Conservation (phyloP, 2,329 filamentous ascomycete species). For the Tolypocladium tundrense region DNA sequence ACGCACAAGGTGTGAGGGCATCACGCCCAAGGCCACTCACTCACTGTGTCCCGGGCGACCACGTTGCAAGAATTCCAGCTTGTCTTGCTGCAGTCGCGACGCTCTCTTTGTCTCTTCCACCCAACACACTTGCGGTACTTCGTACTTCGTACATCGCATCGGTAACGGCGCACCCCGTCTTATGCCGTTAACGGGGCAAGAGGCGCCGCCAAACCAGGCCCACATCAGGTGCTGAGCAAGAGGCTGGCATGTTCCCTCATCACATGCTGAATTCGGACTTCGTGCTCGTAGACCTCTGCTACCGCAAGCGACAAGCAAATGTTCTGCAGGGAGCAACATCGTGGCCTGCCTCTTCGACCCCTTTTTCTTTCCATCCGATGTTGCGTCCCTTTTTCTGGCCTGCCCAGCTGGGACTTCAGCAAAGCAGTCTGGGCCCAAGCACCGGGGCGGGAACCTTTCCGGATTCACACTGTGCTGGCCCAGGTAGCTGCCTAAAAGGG, state of each 20-base stretch:
- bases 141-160: background rate
- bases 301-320: background rate
- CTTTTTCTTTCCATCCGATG: background rate
- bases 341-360: background rate
- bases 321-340: background rate
- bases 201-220: background rate
- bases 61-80: background rate
- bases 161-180: background rate
- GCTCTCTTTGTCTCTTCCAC: background rate
- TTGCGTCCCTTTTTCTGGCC: background rate
- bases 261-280: background rate
- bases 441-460: background rate
- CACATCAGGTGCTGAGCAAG: background rate
- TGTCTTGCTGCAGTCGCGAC: background rate
- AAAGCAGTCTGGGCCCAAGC: background rate
- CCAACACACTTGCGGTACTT: background rate
- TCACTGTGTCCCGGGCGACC: background rate
- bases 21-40: background rate
- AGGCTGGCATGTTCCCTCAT: background rate
- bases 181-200: background rate
- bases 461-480: slow-evolving; percentile 2
- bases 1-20: background rate
- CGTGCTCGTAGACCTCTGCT: no score
- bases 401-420: background rate
- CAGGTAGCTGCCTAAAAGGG: slow-evolving; percentile 1